These are phyloP conservation scores for Nevesoporus exiguus DNA, from an alignment of 768 basidiomycete species.

Conservation along the genomic window DNA sequence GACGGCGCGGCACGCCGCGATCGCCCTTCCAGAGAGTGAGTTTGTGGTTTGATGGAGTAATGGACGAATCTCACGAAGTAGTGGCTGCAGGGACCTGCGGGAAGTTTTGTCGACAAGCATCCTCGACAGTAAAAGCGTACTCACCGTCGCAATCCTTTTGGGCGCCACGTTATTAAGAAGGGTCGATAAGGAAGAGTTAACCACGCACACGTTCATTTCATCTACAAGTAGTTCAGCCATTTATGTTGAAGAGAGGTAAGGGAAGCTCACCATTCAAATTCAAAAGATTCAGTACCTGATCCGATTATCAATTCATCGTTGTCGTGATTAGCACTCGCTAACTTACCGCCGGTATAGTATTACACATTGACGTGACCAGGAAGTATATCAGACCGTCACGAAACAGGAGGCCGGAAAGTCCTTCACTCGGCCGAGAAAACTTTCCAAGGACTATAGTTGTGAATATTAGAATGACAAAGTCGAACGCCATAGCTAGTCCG, in stretches of 20 bases:
- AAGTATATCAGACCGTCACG: slow-evolving; percentile 73
- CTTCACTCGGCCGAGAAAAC: slow-evolving; percentile 44
- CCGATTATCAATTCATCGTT: background rate
- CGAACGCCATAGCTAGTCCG: slow-evolving; percentile 61
- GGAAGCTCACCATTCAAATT: slow-evolving; percentile 23
- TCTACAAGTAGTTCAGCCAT: slow-evolving; percentile 10
- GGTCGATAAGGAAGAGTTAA: background rate
- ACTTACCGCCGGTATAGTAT: slow-evolving; percentile 64
- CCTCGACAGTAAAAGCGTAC: background rate
- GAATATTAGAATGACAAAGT: slow-evolving; percentile 55
- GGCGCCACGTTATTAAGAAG: background rate
- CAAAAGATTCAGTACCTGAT: slow-evolving; percentile 25
- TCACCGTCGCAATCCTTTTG: slow-evolving; percentile 24
- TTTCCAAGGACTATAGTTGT: slow-evolving; percentile 52
- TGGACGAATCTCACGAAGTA: slow-evolving; percentile 47
- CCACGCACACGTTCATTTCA: slow-evolving; percentile 28
- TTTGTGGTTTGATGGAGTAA: background rate
- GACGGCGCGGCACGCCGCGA: slow-evolving; percentile 62
- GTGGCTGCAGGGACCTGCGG: slow-evolving; percentile 62
- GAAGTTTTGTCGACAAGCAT: background rate
- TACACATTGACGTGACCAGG: slow-evolving; percentile 59
- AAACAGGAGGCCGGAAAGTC: slow-evolving; percentile 66
- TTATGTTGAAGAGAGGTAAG: background rate
- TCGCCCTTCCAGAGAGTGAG: slow-evolving; percentile 17
- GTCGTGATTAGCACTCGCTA: background rate